A percentile compares a stretch with the other conserved stretches of the same genome.
Conservation (phyloP, 1,139 yeast genomes). For the Pichia sp. region DNA sequence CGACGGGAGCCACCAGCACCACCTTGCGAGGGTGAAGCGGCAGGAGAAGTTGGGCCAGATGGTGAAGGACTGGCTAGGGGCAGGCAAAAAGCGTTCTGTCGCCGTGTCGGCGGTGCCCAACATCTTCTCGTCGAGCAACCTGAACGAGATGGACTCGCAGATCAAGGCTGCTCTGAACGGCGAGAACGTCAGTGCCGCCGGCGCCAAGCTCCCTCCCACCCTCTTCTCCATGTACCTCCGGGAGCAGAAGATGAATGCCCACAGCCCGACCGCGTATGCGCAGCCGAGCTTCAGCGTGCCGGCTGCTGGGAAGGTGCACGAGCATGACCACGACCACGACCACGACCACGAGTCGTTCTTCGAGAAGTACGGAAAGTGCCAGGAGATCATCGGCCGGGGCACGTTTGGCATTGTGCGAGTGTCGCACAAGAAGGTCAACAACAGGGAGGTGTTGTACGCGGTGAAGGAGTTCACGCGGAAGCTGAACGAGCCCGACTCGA, state of each 20-base stretch:
- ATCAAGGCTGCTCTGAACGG: constrained; percentile 22
- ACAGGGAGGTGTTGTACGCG: constrained; percentile 57
- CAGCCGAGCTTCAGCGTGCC: constrained; percentile 10
- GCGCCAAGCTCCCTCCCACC: constrained; percentile 55
- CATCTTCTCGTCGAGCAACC: constrained; percentile 36
- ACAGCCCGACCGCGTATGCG: background rate
- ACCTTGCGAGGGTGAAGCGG: constrained; percentile 68
- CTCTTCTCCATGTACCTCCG: constrained; percentile 59
- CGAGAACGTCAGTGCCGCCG: background rate
- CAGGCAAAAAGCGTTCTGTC: constrained; percentile 72
- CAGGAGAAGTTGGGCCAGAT: constrained; percentile 84
- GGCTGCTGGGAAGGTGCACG: background rate
- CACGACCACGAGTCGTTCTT: constrained; percentile 36
- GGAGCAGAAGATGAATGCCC: constrained; percentile 13
- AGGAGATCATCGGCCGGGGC: constrained; percentile 78
- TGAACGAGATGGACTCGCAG: constrained; percentile 27
- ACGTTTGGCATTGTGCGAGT: constrained; percentile 83
- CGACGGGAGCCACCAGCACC: constrained; percentile 76
- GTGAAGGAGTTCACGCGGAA: constrained; percentile 73
- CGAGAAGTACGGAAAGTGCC: constrained; percentile 75
- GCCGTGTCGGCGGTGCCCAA: constrained; percentile 86
- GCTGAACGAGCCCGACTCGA: constrained; percentile 51
- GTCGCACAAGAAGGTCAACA: constrained; percentile 45
- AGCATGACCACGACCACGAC: too few species aligned
- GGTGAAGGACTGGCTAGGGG: constrained; percentile 82